phyloP scores from a whole-genome alignment of 2,329 filamentous ascomycete species.

The Xylaria sp. region DNA sequence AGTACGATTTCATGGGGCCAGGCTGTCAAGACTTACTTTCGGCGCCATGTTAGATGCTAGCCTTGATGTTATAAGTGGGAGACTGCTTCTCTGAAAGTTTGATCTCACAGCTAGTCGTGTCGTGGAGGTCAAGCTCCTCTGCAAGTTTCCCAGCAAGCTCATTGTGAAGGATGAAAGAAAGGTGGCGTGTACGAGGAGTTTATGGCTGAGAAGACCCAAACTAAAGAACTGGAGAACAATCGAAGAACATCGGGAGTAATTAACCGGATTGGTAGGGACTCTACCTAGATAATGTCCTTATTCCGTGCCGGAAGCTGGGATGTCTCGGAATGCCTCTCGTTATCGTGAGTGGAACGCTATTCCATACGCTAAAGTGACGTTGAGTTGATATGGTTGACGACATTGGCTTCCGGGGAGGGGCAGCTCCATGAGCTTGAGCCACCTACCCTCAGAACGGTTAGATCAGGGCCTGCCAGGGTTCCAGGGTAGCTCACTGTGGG shows the following conservation, averaged over 20 bases:
- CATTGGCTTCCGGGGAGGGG: constrained; percentile 21
- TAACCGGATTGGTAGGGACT: constrained; percentile 3
- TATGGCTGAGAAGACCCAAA: constrained; percentile 3
- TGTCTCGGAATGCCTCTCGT: not conserved
- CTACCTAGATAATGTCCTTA: constrained; percentile 5
- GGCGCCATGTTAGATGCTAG: constrained; percentile 35
- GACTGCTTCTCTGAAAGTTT: constrained; percentile 34
- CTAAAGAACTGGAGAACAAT: constrained; percentile 2
- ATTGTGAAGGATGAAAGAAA: constrained; percentile 25
- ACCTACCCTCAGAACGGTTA: not conserved
- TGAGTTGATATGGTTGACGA: constrained; percentile 22
- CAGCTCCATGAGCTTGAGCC: not conserved
- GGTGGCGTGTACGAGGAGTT: not conserved
- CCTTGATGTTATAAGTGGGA: constrained; percentile 34
- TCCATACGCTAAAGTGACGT: constrained; percentile 20
- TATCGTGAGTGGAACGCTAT: constrained; percentile 4
- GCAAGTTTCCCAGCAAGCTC: constrained; percentile 32
- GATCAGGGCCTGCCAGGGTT: too few relatives aligned
- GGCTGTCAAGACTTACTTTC: constrained; percentile 25
- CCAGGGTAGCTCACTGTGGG: constrained; percentile 8
- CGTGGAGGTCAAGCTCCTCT: constrained; percentile 27
- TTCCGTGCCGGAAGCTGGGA: not conserved
- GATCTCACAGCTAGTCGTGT: constrained; percentile 31
- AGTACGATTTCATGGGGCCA: constrained; percentile 2
- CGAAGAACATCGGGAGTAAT: constrained; percentile 1